Conservation (phyloP, 768 basidiomycete genomes). For the Xerocomellus chrysenteron region DNA sequence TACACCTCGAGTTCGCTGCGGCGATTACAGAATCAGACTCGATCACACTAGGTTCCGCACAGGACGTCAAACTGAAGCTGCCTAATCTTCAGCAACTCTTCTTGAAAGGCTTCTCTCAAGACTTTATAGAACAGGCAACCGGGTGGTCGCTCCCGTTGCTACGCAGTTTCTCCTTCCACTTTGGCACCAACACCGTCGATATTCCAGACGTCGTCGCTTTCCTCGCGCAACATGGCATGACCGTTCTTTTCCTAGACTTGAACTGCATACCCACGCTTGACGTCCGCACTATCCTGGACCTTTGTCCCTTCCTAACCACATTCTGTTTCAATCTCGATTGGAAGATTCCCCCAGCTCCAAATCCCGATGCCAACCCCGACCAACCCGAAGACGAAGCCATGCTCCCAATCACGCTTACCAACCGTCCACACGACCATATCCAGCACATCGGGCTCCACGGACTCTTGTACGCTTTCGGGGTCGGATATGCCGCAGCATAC, state of each 20-base stretch:
- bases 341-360: constrained; percentile 41
- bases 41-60: constrained; percentile 60
- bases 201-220: constrained; percentile 61
- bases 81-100: constrained; percentile 62
- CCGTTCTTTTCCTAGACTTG: constrained; percentile 65
- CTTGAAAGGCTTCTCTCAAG: constrained; percentile 56
- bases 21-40: constrained; percentile 39
- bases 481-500: constrained; percentile 49
- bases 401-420: constrained; percentile 40
- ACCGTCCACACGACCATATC: constrained; percentile 56
- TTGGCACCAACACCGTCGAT: constrained; percentile 36
- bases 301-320: constrained; percentile 59
- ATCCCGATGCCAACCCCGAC: constrained; percentile 18
- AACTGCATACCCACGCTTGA: constrained; percentile 57
- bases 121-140: constrained; percentile 66
- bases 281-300: constrained; percentile 56
- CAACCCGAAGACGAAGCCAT: constrained; percentile 28
- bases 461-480: constrained; percentile 66
- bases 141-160: constrained; percentile 69
- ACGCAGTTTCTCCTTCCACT: constrained; percentile 54
- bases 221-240: constrained; percentile 54
- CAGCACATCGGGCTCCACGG: constrained; percentile 68
- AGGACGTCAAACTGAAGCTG: constrained; percentile 52
- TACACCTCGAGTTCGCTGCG: constrained; percentile 50
- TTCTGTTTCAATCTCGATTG: constrained; percentile 79